Percentiles rank a stretch among this genome's conserved stretches.
phyloP scores from a whole-genome alignment of 192 early-diverging fungal species.

The Backusella macrospora region DNA sequence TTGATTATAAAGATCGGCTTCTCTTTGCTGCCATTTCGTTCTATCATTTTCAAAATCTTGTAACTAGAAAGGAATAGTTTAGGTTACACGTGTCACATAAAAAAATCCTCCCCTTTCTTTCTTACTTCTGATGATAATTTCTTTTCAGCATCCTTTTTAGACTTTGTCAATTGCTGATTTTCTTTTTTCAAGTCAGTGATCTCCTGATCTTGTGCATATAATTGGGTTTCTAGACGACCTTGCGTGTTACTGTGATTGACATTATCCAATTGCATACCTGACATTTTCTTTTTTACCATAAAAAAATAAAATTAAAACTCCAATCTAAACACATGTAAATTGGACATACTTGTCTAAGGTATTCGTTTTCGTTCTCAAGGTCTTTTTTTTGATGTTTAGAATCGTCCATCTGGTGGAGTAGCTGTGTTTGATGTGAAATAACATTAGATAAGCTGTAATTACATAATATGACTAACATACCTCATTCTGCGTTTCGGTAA shows the following conservation, averaged over 20 bases:
- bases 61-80: constrained; percentile 19
- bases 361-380: constrained; percentile 30
- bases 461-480: no score
- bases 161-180: constrained; percentile 35
- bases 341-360: constrained; percentile 34
- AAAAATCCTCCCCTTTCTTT: background rate
- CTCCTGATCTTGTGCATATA: constrained; percentile 52
- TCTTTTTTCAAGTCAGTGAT: constrained; percentile 43
- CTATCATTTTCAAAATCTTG: constrained; percentile 48
- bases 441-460: background rate
- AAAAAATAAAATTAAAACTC: constrained; percentile 14
- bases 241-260: constrained; percentile 36
- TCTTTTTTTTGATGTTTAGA: constrained; percentile 14
- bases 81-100: background rate
- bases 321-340: constrained; percentile 3
- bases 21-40: constrained; percentile 47
- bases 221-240: constrained; percentile 50
- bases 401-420: constrained; percentile 27
- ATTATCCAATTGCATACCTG: constrained; percentile 36
- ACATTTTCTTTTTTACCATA: constrained; percentile 29
- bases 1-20: constrained; percentile 50
- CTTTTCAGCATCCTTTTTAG: constrained; percentile 50
- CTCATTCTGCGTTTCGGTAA: background rate
- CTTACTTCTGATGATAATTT: constrained; percentile 40
- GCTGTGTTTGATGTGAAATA: constrained; percentile 2